Evolutionary conservation across 2,329 filamentous ascomycete species (phyloP), one percentile per base, ranked within the genome.

Genomic region (Dactylellina sp.): DNA sequence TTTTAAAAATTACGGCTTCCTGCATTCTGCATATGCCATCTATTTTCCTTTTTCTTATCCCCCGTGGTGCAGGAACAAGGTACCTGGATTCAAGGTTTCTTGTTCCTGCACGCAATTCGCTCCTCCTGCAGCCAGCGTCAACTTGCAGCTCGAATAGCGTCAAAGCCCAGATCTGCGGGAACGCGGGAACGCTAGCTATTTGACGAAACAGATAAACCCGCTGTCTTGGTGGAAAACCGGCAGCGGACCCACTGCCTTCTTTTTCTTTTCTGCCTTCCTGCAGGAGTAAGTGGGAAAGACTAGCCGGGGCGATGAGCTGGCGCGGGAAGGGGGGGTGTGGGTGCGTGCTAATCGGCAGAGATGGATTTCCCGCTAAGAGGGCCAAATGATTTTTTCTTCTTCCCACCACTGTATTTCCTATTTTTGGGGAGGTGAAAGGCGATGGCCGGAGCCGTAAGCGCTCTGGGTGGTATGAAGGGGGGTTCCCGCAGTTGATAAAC

Each of bases 241-340:
- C 28, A 63, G 22, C 7, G 62, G 62, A 72, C 68, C 68, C 68
- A 72, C 68, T 40, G 28, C 28, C 28, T 32, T 5, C 4, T 32
- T 32, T 32, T 32, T 32, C 28, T 32, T 32, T 9, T 32, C 9
- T 32, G 4, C 28, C 28, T 32, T 32, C 28, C 7, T 28, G n/a
- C 20, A 16, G 37, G 32, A 39, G 42, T 46, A 40, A 18, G 52
- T 35, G 60, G 60, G 70, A 60, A 74, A 74, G 70, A 74, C 70
- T 66, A 74, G 61, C 61, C 70, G 70, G 61, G 40, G 47, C 22
- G 52, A 59, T 66, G 49, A 60, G 68, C 66, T 70, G 59, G 68
- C 68, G 64, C 40, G 44, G 32, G 28, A 28, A 22, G 14, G n/a
- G 12, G 28, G 24, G 25, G 6, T 44, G 46, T 35, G 56, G 57